phyloP scores from a whole-genome alignment of 1,139 yeast genomes.

The Suzukiozyma palmioleophila region DNA sequence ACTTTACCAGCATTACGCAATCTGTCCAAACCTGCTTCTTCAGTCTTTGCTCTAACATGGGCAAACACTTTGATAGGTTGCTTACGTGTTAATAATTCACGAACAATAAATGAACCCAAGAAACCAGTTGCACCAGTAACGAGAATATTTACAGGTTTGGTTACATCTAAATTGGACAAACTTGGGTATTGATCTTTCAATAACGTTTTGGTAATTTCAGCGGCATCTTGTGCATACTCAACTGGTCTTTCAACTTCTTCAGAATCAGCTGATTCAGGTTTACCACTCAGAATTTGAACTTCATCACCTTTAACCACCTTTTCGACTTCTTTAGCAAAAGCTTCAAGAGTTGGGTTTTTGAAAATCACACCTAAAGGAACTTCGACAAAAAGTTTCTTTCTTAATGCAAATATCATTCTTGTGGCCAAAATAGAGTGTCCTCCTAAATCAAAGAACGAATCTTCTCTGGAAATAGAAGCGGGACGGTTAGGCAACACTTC shows the following conservation, averaged over 20 bases:
- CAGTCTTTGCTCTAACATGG: constrained; percentile 82
- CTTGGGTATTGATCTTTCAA: constrained; percentile 40
- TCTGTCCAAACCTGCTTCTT: constrained; percentile 69
- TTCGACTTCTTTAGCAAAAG: constrained; percentile 72
- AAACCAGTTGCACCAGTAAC: constrained; percentile 97
- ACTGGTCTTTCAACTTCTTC: constrained; percentile 17
- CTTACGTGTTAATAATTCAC: constrained; percentile 60
- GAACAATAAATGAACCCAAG: constrained; percentile 82
- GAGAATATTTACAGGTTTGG: constrained; percentile 58
- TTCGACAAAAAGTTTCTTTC: constrained; percentile 73
- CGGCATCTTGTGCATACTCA: constrained; percentile 77
- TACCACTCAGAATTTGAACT: constrained; percentile 39
- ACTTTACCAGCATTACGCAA: constrained; percentile 72
- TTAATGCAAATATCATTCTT: constrained; percentile 88
- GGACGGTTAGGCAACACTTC: constrained; percentile 83
- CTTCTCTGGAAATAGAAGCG: constrained; percentile 66
- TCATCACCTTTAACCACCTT: constrained; percentile 45
- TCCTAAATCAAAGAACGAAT: constrained; percentile 94
- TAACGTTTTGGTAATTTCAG: constrained; percentile 40
- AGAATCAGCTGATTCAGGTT: constrained; percentile 11
- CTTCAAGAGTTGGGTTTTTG: constrained; percentile 79
- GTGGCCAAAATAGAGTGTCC: constrained; percentile 98
- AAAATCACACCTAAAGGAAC: constrained; percentile 88
- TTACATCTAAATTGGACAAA: constrained; percentile 22
- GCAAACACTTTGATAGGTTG: constrained; percentile 61